These are phyloP conservation scores for Dryadomyces quercus-mongolicae DNA, from an alignment of 2,329 filamentous ascomycete species.

Conservation along the genomic window DNA sequence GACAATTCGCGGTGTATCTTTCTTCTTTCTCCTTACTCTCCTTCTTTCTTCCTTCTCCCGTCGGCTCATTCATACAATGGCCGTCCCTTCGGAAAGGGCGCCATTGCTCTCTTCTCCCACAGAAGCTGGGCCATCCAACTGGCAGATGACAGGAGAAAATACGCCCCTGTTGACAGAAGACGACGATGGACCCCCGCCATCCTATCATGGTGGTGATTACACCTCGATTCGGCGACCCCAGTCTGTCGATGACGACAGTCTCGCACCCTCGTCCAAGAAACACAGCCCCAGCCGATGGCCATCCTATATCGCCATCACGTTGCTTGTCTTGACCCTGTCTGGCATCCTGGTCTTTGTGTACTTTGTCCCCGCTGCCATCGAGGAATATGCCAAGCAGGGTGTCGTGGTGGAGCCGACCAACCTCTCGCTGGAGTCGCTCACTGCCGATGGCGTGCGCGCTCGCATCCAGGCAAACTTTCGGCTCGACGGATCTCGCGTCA, in stretches of 20 bases:
- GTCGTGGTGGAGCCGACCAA: conserved; percentile 71
- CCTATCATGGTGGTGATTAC: conserved; percentile 11
- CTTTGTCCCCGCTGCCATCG: conserved; percentile 64
- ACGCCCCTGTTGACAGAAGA: conserved; percentile 36
- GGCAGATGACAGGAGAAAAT: conserved; percentile 24
- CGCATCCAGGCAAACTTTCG: conserved; percentile 72
- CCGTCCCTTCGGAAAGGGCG: conserved; percentile 26
- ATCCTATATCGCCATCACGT: conserved; percentile 58
- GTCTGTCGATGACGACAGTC: conserved; percentile 5
- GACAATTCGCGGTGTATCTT: not conserved
- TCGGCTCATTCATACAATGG: conserved; percentile 21
- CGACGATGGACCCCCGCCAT: not conserved
- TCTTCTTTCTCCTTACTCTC: too few species aligned
- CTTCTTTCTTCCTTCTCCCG: not conserved
- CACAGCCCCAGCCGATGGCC: conserved; percentile 51
- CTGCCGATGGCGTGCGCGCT: conserved; percentile 61
- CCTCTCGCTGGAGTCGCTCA: conserved; percentile 77
- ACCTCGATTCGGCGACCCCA: conserved; percentile 19
- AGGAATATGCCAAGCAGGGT: conserved; percentile 74
- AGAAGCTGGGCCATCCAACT: not conserved
- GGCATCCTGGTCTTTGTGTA: conserved; percentile 69
- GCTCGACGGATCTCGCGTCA: conserved; percentile 67
- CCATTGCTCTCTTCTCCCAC: conserved; percentile 25
- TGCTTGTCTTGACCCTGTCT: conserved; percentile 51
- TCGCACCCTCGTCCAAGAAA: conserved; percentile 18